Evolutionary conservation across 2,329 filamentous ascomycete species (phyloP).

Genomic region (Alternaria solani): DNA sequence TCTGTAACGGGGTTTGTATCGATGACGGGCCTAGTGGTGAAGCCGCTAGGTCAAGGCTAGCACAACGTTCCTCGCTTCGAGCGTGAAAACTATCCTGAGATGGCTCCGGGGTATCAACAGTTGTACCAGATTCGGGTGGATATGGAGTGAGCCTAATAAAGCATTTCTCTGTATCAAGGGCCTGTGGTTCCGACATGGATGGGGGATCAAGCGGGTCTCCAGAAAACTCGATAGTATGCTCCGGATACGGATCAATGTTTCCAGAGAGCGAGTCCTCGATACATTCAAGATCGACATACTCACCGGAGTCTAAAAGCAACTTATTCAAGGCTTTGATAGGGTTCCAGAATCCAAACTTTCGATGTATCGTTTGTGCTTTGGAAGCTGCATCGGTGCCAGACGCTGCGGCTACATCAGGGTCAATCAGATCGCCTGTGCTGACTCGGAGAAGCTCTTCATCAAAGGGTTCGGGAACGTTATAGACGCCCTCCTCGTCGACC

Average conservation of each 20-base stretch:
- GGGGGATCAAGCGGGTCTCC: no score
- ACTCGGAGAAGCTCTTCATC: slow-evolving; percentile 7
- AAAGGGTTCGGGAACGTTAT: slow-evolving; percentile 17
- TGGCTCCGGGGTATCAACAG: no score
- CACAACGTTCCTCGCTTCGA: no score
- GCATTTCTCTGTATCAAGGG: no score
- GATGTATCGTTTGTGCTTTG: background rate
- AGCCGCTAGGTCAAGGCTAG: background rate
- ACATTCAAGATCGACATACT: background rate
- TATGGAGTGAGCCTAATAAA: no score
- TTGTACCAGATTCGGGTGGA: no score
- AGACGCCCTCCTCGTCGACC: slow-evolving; percentile 6
- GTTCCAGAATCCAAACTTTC: background rate
- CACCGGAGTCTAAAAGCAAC: background rate
- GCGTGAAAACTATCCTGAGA: no score
- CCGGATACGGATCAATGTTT: no score
- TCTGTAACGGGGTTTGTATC: background rate
- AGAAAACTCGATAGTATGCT: no score
- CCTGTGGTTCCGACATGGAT: no score
- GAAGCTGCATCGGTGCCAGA: no score
- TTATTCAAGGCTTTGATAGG: background rate
- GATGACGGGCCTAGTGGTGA: background rate
- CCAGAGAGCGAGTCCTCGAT: background rate
- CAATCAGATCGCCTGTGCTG: slow-evolving; percentile 1
- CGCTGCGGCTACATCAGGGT: no score